Evolutionary conservation across 805 yeast species (phyloP), one percentile per base, ranked within the genome.

Genomic region (Maudiozyma saulgeensis): DNA sequence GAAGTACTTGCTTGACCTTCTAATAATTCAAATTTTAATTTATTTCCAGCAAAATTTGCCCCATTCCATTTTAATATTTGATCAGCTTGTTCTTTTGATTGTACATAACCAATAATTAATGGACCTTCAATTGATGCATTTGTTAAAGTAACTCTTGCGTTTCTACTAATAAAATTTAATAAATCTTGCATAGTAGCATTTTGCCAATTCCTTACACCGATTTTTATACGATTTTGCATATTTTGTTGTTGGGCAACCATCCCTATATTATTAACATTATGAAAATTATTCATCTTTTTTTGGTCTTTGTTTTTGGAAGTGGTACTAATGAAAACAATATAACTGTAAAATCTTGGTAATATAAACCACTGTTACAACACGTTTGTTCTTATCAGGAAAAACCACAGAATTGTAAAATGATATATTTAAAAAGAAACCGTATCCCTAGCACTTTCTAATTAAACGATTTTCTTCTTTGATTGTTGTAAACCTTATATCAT

Each of bases 151-250:
- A 86, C 71, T 47, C 76, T 72, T 15, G 86, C 69, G 60, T 84
- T 87, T 54, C 95, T 74, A 45, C 81, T 76, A 15, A 89, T 66
- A 64, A 89, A 90, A 38, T 73, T 70, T 9, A 84, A 72, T 51
- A 88, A 71, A 51, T 88, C 95, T 18, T 76, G 80, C 51, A 75
- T 73, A 1, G 84, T 64, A 0, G 89, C 95, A 52, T 87, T 86
- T 51, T 84, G 81, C 96, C 96, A 89, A 43, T 89, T 87, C 38
- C 74, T 68, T 11, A 88, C 74, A 54, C 84, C 87, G 11, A 88
- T 75, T 3, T 75, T 70, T 4, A 78, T 71, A 34, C 65, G 56
- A 45, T 69, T 73, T 46, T 64, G 67, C 43, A 50, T 51, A 16
- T 54, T 54, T 41, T 57, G 56, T 45, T 62, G 66, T 44, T 58